Conservation (phyloP, 768 basidiomycete species). For the Rossbeevera mucosa region DNA sequence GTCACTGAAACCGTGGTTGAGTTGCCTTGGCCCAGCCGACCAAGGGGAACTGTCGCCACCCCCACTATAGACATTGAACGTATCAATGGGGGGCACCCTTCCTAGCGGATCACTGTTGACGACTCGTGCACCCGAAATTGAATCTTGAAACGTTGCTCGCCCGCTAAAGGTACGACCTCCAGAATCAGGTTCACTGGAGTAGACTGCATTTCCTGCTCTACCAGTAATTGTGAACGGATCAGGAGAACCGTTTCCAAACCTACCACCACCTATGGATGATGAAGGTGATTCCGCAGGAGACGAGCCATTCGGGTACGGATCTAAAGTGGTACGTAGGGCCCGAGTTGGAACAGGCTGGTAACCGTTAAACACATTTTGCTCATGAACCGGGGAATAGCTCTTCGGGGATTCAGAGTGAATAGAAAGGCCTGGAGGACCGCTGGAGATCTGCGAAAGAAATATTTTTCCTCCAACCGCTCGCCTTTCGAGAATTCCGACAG, state of each 20-base stretch:
- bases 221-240: constrained; percentile 58
- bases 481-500: constrained; percentile 55
- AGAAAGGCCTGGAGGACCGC: constrained; percentile 51
- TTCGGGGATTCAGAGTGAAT: constrained; percentile 48
- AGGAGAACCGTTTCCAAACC: constrained; percentile 65
- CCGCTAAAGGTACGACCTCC: constrained; percentile 34
- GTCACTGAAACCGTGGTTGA: constrained; percentile 17
- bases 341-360: constrained; percentile 67
- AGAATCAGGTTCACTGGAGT: constrained; percentile 34
- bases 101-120: constrained; percentile 32
- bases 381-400: constrained; percentile 38
- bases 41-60: constrained; percentile 31
- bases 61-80: constrained; percentile 34
- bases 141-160: constrained; percentile 38
- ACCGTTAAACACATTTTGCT: constrained; percentile 39
- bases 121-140: constrained; percentile 36
- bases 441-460: constrained; percentile 51
- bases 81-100: constrained; percentile 36
- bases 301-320: constrained; percentile 50
- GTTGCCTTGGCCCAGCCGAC: constrained; percentile 29
- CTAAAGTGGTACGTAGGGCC: constrained; percentile 59
- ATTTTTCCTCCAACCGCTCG: constrained; percentile 52
- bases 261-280: constrained; percentile 61
- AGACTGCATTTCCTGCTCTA: constrained; percentile 36
- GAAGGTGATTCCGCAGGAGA: constrained; percentile 68